phyloP scores from a whole-genome alignment of 2,329 filamentous ascomycete species.

The Bipolaris sorokiniana region DNA sequence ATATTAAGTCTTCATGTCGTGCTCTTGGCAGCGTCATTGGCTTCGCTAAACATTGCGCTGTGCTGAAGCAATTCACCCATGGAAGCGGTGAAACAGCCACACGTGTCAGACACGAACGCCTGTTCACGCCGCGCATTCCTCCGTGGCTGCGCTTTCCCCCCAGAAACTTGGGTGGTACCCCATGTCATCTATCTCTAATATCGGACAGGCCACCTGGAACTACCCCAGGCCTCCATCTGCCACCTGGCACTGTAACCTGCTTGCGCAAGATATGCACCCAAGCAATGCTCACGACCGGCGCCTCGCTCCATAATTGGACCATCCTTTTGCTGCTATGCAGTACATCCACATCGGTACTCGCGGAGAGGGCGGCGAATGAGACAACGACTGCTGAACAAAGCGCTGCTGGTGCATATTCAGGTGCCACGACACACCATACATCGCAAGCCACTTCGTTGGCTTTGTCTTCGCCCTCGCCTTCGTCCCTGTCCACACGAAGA shows the following conservation, averaged over 20 bases:
- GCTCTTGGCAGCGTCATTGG: slow-evolving; percentile 18
- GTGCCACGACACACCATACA: slow-evolving; percentile 26
- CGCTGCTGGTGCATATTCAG: slow-evolving; percentile 36
- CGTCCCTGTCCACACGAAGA: slow-evolving; percentile 19
- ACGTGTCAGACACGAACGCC: slow-evolving; percentile 28
- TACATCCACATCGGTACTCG: slow-evolving; percentile 32
- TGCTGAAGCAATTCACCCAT: slow-evolving; percentile 8
- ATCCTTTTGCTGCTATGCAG: slow-evolving; percentile 44
- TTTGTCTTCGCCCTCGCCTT: slow-evolving; percentile 15
- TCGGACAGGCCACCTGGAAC: slow-evolving; percentile 15
- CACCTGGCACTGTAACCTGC: slow-evolving; percentile 28
- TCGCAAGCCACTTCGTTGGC: slow-evolving; percentile 1
- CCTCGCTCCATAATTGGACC: slow-evolving; percentile 47
- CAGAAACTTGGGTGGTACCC: slow-evolving; percentile 5
- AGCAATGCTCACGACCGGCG: slow-evolving; percentile 50
- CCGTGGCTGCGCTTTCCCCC: not conserved
- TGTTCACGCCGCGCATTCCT: slow-evolving; percentile 23
- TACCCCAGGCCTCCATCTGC: slow-evolving; percentile 1
- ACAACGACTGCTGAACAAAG: slow-evolving; percentile 27
- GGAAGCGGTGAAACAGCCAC: slow-evolving; percentile 26
- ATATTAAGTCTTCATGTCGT: not conserved
- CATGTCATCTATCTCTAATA: slow-evolving; percentile 22
- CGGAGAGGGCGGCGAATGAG: slow-evolving; percentile 41
- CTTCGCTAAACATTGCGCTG: slow-evolving; percentile 14
- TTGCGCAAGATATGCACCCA: slow-evolving; percentile 46